Percentiles rank a stretch among this genome's conserved stretches.
phyloP scores from a whole-genome alignment of 805 yeast species.

The Yarrowia phangngaensis region DNA sequence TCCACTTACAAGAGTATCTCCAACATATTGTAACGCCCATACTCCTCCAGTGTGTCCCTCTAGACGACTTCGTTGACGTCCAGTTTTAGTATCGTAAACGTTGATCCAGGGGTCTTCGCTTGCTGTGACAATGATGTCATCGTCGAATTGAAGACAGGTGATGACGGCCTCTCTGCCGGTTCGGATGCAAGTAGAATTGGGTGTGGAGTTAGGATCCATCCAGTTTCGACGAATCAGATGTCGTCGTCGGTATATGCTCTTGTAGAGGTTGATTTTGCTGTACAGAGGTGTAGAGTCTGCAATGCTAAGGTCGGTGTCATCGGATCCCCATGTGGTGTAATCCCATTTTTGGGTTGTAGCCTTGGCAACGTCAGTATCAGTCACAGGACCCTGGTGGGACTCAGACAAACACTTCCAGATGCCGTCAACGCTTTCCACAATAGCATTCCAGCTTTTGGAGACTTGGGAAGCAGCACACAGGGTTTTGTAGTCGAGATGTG shows the following conservation, averaged over 20 bases:
- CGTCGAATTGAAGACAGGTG: slow-evolving; percentile 91
- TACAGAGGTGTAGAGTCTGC: slow-evolving; percentile 32
- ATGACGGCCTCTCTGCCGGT: slow-evolving; percentile 74
- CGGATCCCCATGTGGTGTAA: slow-evolving; percentile 36
- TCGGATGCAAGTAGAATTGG: slow-evolving; percentile 62
- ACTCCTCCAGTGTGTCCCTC: slow-evolving; percentile 97
- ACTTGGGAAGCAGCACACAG: slow-evolving; percentile 61
- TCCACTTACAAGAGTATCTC: slow-evolving; percentile 80
- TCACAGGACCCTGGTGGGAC: slow-evolving; percentile 43
- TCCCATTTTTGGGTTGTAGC: slow-evolving; percentile 39
- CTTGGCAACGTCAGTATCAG: slow-evolving; percentile 42
- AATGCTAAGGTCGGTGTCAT: slow-evolving; percentile 5
- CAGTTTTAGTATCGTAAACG: slow-evolving; percentile 73
- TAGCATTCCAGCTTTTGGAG: slow-evolving; percentile 61
- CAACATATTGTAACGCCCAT: slow-evolving; percentile 91
- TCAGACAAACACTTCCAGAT: slow-evolving; percentile 69
- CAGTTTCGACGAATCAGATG: slow-evolving; percentile 62
- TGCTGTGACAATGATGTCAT: slow-evolving; percentile 84
- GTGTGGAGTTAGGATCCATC: slow-evolving; percentile 69
- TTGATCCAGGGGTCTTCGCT: slow-evolving; percentile 83
- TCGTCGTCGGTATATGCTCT: slow-evolving; percentile 59
- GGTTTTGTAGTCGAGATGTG: slow-evolving; percentile 59
- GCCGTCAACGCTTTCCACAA: slow-evolving; percentile 56
- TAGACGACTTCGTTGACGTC: slow-evolving; percentile 57
- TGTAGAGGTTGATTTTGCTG: slow-evolving; percentile 42